Conservation (phyloP, 169 alveolate species). For the Cryptosporidium baileyi region DNA sequence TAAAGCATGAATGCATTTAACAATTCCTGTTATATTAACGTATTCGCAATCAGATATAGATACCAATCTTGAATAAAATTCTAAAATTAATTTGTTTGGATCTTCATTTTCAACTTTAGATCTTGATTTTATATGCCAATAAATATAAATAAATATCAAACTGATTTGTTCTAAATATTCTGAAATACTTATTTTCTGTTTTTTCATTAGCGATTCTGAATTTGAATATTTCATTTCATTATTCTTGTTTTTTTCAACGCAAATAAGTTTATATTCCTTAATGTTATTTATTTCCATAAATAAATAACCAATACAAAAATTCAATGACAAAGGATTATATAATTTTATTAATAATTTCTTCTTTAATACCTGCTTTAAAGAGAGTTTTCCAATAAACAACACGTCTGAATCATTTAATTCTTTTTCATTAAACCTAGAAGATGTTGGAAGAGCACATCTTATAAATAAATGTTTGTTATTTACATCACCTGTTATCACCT, state of each 20-base stretch:
- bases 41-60: not conserved
- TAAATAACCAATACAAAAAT: not conserved
- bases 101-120: slow-evolving; percentile 2
- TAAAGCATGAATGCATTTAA: not conserved
- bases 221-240: not conserved
- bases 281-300: not conserved
- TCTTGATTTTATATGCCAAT: slow-evolving; percentile 16
- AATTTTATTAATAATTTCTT: not conserved
- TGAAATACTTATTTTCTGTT: not conserved
- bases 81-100: not conserved
- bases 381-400: not conserved
- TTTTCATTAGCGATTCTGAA: too few species aligned
- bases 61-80: not conserved
- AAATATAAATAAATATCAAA: not conserved
- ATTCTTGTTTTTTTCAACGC: too few species aligned
- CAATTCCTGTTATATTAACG: not conserved
- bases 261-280: not conserved
- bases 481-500: not conserved
- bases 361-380: not conserved
- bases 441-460: not conserved
- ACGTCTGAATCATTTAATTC: not conserved
- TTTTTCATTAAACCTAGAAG: not conserved
- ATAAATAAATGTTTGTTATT: not conserved
- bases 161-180: slow-evolving; percentile 9
- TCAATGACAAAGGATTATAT: not conserved